A percentile compares a stretch with the other conserved stretches of the same genome.
These are phyloP conservation scores for Kwoniella shivajii DNA, from an alignment of 1,284 basidiomycete species.

Conservation along the genomic window DNA sequence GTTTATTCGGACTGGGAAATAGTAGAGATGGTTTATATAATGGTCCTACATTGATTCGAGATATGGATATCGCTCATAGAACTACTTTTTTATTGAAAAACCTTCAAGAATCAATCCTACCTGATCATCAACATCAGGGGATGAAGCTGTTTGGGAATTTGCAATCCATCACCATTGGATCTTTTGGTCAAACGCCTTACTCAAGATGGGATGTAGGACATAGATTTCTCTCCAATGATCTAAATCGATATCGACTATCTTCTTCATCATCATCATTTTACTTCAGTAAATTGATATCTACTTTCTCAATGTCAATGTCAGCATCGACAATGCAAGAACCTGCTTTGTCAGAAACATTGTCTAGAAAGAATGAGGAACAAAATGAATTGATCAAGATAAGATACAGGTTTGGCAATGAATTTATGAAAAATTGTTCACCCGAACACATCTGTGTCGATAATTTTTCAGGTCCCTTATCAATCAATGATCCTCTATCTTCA, in stretches of 20 bases:
- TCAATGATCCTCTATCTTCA: not conserved
- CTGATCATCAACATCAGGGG: no score
- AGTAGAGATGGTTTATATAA: no score
- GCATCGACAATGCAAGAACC: no score
- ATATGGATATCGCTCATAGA: not conserved
- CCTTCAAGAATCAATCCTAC: no score
- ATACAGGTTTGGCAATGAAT: not conserved
- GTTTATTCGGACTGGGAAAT: not conserved
- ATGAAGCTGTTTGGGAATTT: not conserved
- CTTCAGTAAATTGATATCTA: no score
- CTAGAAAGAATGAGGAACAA: not conserved
- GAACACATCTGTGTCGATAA: not conserved
- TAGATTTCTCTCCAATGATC: not conserved
- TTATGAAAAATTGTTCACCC: not conserved
- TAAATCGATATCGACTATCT: not conserved
- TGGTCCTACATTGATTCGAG: not conserved
- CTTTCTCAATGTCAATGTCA: no score
- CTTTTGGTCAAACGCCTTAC: not conserved
- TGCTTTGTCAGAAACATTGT: not conserved
- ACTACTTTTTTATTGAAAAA: not conserved
- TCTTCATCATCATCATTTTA: no score
- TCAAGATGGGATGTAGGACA: conserved; percentile 3
- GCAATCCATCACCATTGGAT: not conserved
- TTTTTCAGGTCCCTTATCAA: not conserved
- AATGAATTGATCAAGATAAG: not conserved